Base-by-base conservation (phyloP, 495 filamentous ascomycete genomes). In the Jackrogersella multiformis region DNA sequence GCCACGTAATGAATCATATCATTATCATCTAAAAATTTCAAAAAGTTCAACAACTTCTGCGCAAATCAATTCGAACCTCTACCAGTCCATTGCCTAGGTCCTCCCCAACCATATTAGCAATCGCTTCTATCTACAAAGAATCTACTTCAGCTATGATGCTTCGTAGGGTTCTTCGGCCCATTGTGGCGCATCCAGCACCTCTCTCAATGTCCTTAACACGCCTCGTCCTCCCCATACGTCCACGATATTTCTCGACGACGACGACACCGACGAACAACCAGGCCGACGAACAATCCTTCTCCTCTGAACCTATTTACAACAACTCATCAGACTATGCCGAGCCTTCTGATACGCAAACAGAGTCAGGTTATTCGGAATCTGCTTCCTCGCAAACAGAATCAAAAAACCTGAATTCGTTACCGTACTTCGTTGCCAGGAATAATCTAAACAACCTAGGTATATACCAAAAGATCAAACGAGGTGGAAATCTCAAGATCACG, bases 401-500 rank as follows among this genome's bases (percentile, higher is more conserved):
- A 1, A 2, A 38, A 60, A 45, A 46, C 74, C 77, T 36, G 44
- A 68, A 10, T 41, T 67, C 79, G 77, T 38, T 82, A 84, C 85
- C 88, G 18, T 99, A 94, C 84, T 86, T 87, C 64, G 83, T 99
- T 55, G 79, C 80, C 52, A 90, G 91, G 46, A 94, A 92, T 5
- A 75, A 71, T 7, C 88, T 87, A 18, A 87, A 89, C 54, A 86
- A 93, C 66, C 78, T 93, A 1, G 88, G 92, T 10, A 85, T 98
- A n/a, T 99, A 99, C 76, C 79, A 88, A 3, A 77, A 87, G 53
- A 76, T 77, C 56, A 94, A 94, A 78, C 82, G 87, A 16, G 92
- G 92, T 21, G 92, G 94, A 1, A 96, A 91, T 58, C 80, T 88
- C 66, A 86, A 89, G 71, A 75, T 89, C 68, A 97, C 95, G 4